Conservation (phyloP, 768 basidiomycete species). For the Leccinum ochraceum region DNA sequence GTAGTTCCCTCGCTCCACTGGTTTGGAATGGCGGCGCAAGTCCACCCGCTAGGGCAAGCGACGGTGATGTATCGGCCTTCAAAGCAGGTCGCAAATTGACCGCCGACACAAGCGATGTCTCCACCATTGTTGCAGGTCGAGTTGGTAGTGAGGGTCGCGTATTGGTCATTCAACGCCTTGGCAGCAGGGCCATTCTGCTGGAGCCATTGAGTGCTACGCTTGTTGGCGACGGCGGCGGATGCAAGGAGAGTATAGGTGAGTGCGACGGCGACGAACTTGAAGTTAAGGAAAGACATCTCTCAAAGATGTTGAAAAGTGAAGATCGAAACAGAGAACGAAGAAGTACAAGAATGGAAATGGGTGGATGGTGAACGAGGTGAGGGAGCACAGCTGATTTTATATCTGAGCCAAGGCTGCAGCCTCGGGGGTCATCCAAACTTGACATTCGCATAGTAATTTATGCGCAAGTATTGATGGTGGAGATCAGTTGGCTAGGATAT, state of each 20-base stretch:
- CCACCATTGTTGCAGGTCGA: slow-evolving; percentile 21
- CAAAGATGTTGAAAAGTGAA: slow-evolving; percentile 13
- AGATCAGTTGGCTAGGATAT: neutral
- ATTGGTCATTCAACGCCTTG: slow-evolving; percentile 25
- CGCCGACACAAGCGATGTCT: slow-evolving; percentile 19
- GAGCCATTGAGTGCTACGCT: slow-evolving; percentile 20
- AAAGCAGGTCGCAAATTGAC: slow-evolving; percentile 17
- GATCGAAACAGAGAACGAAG: neutral
- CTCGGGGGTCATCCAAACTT: neutral
- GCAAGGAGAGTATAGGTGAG: slow-evolving; percentile 19
- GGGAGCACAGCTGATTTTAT: slow-evolving; percentile 1
- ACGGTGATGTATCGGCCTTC: slow-evolving; percentile 14
- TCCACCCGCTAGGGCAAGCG: slow-evolving; percentile 16
- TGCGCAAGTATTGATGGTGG: slow-evolving; percentile 2
- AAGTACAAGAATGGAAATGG: neutral
- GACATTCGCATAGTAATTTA: neutral
- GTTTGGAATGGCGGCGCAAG: slow-evolving; percentile 28
- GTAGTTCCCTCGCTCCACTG: slow-evolving; percentile 23
- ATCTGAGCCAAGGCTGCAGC: neutral
- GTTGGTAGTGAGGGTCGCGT: slow-evolving; percentile 12
- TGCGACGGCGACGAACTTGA: slow-evolving; percentile 14
- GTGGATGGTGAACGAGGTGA: neutral
- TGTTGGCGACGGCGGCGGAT: slow-evolving; percentile 22
- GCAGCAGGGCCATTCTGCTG: slow-evolving; percentile 30
- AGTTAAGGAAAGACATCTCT: slow-evolving; percentile 20